Percentiles rank a stretch among this genome's conserved stretches.
Conservation (phyloP, 1,284 basidiomycete species). For the Microbotryum intermedium region DNA sequence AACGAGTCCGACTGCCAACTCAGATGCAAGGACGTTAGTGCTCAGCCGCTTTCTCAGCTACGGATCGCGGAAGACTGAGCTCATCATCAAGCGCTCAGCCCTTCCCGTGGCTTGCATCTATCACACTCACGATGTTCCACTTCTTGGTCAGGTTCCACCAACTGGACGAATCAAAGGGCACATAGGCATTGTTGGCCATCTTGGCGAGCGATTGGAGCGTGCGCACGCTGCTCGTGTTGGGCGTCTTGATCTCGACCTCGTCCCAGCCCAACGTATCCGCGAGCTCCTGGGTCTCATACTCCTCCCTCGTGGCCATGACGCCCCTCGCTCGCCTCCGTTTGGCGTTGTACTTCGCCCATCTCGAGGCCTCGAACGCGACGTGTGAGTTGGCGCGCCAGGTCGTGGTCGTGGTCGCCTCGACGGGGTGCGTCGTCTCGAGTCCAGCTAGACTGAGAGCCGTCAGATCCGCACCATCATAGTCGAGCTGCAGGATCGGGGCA, state of each 20-base stretch:
- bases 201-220: constrained; percentile 77
- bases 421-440: constrained; percentile 5
- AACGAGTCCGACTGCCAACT: constrained; percentile 61
- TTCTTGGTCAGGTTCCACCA: constrained; percentile 68
- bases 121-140: constrained; percentile 56
- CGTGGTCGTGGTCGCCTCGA: constrained; percentile 1
- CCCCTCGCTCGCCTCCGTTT: constrained; percentile 3
- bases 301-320: background rate
- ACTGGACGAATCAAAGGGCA: constrained; percentile 43
- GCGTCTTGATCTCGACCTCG: constrained; percentile 33
- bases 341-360: constrained; percentile 2
- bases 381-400: constrained; percentile 12
- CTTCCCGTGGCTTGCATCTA: constrained; percentile 32
- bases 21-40: too few relatives aligned
- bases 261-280: constrained; percentile 22
- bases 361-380: constrained; percentile 21
- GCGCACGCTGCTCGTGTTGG: constrained; percentile 63
- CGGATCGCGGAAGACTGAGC: constrained; percentile 3
- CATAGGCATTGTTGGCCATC: constrained; percentile 89
- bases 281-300: constrained; percentile 2
- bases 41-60: background rate
- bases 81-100: constrained; percentile 2
- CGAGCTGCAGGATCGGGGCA: constrained; percentile 13
- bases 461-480: constrained; percentile 21
- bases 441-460: background rate